These are phyloP conservation scores for Fereydounia khargensis DNA, from an alignment of 1,284 basidiomycete species.

Conservation along the genomic window DNA sequence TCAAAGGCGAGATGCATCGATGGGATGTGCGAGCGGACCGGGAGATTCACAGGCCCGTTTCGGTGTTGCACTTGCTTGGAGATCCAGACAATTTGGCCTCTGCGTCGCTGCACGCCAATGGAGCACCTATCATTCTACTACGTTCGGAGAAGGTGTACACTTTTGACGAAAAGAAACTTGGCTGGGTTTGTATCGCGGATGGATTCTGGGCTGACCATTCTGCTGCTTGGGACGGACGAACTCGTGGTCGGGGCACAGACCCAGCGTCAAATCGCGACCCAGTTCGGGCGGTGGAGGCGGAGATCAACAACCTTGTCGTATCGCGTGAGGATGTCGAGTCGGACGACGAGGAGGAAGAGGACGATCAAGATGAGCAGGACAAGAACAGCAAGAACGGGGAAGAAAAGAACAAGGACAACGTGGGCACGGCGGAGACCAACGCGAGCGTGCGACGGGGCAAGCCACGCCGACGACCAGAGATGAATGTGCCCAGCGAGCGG, in stretches of 20 bases:
- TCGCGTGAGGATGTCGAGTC: slow-evolving; percentile 6
- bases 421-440: neutral
- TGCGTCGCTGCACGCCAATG: slow-evolving; percentile 43
- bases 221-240: slow-evolving; percentile 44
- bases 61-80: slow-evolving; percentile 32
- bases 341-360: neutral
- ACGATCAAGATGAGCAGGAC: slow-evolving; percentile 20
- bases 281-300: slow-evolving; percentile 40
- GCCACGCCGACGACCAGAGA: slow-evolving; percentile 9
- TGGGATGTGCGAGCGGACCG: slow-evolving; percentile 40
- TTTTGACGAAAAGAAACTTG: slow-evolving; percentile 36
- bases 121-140: slow-evolving; percentile 59
- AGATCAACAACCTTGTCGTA: slow-evolving; percentile 44
- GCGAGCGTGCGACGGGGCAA: too few species aligned
- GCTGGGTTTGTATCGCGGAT: slow-evolving; percentile 43
- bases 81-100: slow-evolving; percentile 33
- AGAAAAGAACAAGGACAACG: neutral
- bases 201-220: slow-evolving; percentile 46
- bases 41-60: slow-evolving; percentile 34
- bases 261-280: slow-evolving; percentile 30
- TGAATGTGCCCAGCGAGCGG: slow-evolving; percentile 30
- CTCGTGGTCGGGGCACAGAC: slow-evolving; percentile 30
- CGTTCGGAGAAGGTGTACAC: slow-evolving; percentile 43
- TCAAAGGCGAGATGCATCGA: slow-evolving; percentile 34
- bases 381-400: slow-evolving; percentile 1